Conservation (phyloP, 1,139 yeast genomes). For the Blastobotrys illinoisensis region DNA sequence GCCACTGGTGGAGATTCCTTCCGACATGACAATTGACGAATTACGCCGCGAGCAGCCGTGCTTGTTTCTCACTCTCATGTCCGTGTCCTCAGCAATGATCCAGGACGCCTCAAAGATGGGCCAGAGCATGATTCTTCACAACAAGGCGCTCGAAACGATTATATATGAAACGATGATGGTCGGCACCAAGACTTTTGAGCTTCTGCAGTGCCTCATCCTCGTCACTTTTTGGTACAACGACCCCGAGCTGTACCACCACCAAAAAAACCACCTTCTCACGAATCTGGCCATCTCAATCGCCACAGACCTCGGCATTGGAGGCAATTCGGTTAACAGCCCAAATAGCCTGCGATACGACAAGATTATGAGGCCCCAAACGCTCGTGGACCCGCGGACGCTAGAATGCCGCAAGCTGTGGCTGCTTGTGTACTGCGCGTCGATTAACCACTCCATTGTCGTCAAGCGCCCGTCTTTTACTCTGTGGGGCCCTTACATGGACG, state of each 20-base stretch:
- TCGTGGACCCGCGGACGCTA: constrained; percentile 32
- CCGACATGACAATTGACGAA: constrained; percentile 40
- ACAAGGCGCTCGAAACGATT: constrained; percentile 52
- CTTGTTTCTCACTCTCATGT: constrained; percentile 59
- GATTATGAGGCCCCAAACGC: constrained; percentile 34
- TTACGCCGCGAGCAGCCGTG: constrained; percentile 52
- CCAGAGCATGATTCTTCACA: constrained; percentile 46
- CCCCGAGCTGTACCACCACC: constrained; percentile 73
- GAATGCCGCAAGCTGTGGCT: constrained; percentile 35
- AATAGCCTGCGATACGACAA: constrained; percentile 25
- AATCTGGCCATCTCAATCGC: constrained; percentile 63
- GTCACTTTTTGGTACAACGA: constrained; percentile 76
- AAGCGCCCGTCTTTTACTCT: constrained; percentile 27
- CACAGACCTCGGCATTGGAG: constrained; percentile 70
- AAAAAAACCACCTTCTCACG: constrained; percentile 68
- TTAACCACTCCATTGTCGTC: constrained; percentile 29
- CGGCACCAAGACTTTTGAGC: constrained; percentile 69
- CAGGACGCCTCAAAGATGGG: constrained; percentile 34
- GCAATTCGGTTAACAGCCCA: constrained; percentile 23
- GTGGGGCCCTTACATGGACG: constrained; percentile 55
- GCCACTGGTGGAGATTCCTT: constrained; percentile 53
- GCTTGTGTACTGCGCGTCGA: constrained; percentile 27
- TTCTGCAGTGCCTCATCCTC: constrained; percentile 56
- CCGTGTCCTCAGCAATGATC: constrained; percentile 48
- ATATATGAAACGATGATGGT: constrained; percentile 59